These are phyloP conservation scores for Trichomonas vaginalis DNA, from an alignment of 208 protist genomes.

Conservation along the genomic window DNA sequence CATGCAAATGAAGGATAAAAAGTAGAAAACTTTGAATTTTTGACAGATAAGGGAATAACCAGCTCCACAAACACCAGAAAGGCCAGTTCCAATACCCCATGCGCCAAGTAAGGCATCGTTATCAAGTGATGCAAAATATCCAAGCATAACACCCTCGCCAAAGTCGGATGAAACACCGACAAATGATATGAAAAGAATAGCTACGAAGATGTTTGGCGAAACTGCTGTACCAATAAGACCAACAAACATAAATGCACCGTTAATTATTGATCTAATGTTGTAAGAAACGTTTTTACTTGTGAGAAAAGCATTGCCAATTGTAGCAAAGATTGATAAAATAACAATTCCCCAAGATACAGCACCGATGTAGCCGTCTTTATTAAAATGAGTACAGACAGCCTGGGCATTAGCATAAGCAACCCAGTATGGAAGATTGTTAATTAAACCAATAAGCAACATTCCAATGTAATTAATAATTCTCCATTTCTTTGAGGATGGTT, in stretches of 20 bases:
- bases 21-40: not conserved
- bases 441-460: not conserved
- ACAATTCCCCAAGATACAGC: not conserved
- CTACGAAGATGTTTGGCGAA: not conserved
- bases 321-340: not conserved
- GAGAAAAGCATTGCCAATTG: not conserved
- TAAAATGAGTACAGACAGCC: not conserved
- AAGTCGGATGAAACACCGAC: not conserved
- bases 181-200: not conserved
- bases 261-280: not conserved
- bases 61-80: not conserved
- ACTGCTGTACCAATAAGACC: not conserved
- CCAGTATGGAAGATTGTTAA: slow-evolving; percentile 7
- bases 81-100: not conserved
- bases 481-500: not conserved
- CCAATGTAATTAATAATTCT: not conserved
- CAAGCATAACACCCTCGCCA: not conserved
- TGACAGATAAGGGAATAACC: not conserved
- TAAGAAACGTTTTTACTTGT: not conserved
- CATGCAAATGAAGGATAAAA: not conserved
- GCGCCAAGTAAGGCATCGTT: not conserved
- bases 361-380: not conserved
- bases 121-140: not conserved
- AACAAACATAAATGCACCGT: not conserved
- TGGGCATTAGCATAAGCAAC: not conserved